A percentile compares a stretch with the other conserved stretches of the same genome.
These are phyloP conservation scores for Sporobolomyces phaffii DNA, from an alignment of 768 basidiomycete genomes.

Conservation along the genomic window DNA sequence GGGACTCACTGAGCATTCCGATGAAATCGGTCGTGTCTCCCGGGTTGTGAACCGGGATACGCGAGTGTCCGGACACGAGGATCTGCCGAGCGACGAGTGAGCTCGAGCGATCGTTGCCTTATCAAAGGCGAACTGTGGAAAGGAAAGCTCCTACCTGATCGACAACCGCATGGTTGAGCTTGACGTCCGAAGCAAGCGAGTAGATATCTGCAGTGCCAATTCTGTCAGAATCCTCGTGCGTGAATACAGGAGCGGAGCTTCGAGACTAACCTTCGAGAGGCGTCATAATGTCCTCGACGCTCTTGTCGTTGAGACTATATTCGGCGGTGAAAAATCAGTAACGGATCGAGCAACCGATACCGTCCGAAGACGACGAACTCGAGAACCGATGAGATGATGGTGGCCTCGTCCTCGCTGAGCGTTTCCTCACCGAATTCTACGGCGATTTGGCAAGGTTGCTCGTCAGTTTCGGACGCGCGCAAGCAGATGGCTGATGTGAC, in stretches of 20 bases:
- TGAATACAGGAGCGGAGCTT: accelerated
- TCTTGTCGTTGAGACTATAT: conserved; percentile 41
- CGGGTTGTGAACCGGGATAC: conserved; percentile 79
- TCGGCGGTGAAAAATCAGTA: not conserved
- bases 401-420: conserved; percentile 49
- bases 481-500: not conserved
- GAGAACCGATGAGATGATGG: conserved; percentile 41
- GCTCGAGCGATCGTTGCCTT: too few species aligned
- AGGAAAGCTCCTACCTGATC: conserved; percentile 60
- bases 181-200: conserved; percentile 66
- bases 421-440: conserved; percentile 46
- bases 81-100: conserved; percentile 41
- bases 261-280: conserved; percentile 55
- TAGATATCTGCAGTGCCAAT: conserved; percentile 78
- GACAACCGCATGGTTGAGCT: conserved; percentile 71
- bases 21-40: conserved; percentile 64
- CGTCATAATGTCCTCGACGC: conserved; percentile 70
- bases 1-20: conserved; percentile 56
- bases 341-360: not conserved
- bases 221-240: too few species aligned
- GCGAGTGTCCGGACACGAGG: conserved; percentile 67
- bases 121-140: not conserved
- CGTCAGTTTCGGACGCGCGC: not conserved
- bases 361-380: conserved; percentile 1
- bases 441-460: not conserved